Percentiles rank a stretch among this genome's conserved stretches.
Evolutionary conservation across 768 basidiomycete genomes (phyloP).

Genomic region (Tulasnella sp.): DNA sequence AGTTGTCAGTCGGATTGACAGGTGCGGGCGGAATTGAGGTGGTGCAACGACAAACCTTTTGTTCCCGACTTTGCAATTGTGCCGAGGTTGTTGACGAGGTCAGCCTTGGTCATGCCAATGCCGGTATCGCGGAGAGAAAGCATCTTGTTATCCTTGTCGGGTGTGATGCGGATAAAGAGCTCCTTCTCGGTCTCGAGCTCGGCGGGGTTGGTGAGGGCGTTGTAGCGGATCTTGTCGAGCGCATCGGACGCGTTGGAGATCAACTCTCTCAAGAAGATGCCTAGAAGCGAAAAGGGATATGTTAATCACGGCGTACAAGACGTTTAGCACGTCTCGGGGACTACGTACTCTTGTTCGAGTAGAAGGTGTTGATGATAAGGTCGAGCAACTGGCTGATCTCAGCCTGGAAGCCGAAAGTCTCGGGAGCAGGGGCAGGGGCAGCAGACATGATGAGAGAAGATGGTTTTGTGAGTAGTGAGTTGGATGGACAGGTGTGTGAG

Average conservation of each 20-base stretch:
- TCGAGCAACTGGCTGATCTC: slow-evolving; percentile 98
- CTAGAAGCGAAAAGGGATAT: slow-evolving; percentile 26
- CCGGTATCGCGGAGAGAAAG: slow-evolving; percentile 90
- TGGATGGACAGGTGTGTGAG: too few species aligned
- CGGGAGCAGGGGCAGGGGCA: too few species aligned
- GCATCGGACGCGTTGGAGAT: slow-evolving; percentile 98
- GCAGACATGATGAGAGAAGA: slow-evolving; percentile 26
- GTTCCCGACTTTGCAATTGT: slow-evolving; percentile 93
- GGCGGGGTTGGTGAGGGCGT: slow-evolving; percentile 86
- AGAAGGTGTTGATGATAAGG: slow-evolving; percentile 99
- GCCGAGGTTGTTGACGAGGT: slow-evolving; percentile 98
- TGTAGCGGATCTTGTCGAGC: slow-evolving; percentile 97
- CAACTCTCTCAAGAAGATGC: slow-evolving; percentile 97
- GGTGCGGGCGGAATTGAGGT: neutral
- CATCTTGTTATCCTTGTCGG: slow-evolving; percentile 91
- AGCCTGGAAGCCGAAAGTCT: slow-evolving; percentile 95
- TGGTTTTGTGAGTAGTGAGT: slow-evolving; percentile 9
- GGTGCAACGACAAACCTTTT: slow-evolving; percentile 42
- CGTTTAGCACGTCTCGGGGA: neutral
- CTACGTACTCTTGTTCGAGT: slow-evolving; percentile 75
- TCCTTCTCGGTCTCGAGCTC: slow-evolving; percentile 87
- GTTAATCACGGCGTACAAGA: neutral
- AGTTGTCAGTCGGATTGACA: slow-evolving; percentile 7
- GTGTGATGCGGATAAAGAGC: slow-evolving; percentile 85
- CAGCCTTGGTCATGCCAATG: slow-evolving; percentile 99